Conservation (phyloP, 129 eudicot genomes). For the Flaveria sonorensis region DNA sequence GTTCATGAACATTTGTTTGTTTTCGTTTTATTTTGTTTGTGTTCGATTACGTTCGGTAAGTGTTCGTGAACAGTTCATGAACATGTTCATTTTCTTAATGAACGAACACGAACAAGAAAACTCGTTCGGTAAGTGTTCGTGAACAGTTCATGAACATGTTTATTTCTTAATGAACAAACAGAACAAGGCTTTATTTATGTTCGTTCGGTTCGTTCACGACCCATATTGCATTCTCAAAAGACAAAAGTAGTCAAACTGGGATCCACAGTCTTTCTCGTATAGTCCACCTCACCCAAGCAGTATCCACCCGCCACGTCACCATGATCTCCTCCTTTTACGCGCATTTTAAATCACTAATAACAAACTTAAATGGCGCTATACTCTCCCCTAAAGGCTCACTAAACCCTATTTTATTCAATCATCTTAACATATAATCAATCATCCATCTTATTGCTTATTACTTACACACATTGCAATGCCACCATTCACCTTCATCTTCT, state of each 20-base stretch:
- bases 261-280: slow-evolving; percentile 26
- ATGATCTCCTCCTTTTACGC: slow-evolving; percentile 17
- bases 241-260: slow-evolving; percentile 22
- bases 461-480: slow-evolving; percentile 32
- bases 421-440: slow-evolving; percentile 5
- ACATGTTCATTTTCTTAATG: too few species aligned
- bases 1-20: too few species aligned
- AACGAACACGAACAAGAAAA: too few species aligned
- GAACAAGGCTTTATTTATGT: too few species aligned
- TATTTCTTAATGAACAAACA: too few species aligned
- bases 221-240: neutral
- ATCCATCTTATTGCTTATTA: too few species aligned
- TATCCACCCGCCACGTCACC: slow-evolving; percentile 30
- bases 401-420: slow-evolving; percentile 17
- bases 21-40: too few species aligned
- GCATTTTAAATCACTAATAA: slow-evolving; percentile 7
- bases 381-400: slow-evolving; percentile 8
- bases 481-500: slow-evolving; percentile 22
- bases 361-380: slow-evolving; percentile 24
- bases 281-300: slow-evolving; percentile 22
- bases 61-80: too few species aligned
- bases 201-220: too few species aligned
- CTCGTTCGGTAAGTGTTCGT: too few species aligned
- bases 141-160: too few species aligned
- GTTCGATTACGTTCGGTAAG: too few species aligned